Evolutionary conservation across 2,329 filamentous ascomycete genomes (phyloP).

Genomic region (Alternaria brassicicola): DNA sequence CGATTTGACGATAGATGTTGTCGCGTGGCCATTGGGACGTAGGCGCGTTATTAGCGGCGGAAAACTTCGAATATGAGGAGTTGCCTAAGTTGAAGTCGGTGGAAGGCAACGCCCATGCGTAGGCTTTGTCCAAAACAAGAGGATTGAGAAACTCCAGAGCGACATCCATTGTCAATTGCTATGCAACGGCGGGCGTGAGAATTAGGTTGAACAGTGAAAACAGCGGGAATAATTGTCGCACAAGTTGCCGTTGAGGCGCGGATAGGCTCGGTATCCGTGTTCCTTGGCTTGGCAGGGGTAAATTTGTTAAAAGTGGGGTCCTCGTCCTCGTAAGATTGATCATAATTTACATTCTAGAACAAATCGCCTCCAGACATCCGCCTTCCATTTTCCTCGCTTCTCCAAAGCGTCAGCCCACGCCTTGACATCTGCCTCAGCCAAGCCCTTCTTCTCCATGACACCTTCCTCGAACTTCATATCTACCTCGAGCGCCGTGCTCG

Average conservation of each 20-base stretch:
- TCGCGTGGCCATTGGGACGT: slow-evolving; percentile 13
- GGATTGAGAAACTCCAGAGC: slow-evolving; percentile 12
- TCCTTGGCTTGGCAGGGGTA: slow-evolving; percentile 13
- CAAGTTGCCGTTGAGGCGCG: slow-evolving; percentile 4
- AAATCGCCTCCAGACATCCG: slow-evolving; percentile 59
- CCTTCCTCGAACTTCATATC: slow-evolving; percentile 47
- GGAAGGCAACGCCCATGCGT: slow-evolving; percentile 9
- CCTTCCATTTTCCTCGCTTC: slow-evolving; percentile 59
- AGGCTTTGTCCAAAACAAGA: slow-evolving; percentile 14
- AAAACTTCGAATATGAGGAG: slow-evolving; percentile 5
- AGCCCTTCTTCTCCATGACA: slow-evolving; percentile 45
- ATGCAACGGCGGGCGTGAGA: slow-evolving; percentile 9
- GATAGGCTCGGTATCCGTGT: slow-evolving; percentile 4
- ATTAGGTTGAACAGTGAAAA: slow-evolving; percentile 6
- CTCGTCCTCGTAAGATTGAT: background rate
- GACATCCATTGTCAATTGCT: slow-evolving; percentile 9
- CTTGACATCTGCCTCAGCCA: slow-evolving; percentile 51
- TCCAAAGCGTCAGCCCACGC: slow-evolving; percentile 57
- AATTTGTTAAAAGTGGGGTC: slow-evolving; percentile 2
- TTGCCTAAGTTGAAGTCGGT: background rate
- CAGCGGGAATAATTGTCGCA: slow-evolving; percentile 5
- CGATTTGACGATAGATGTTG: slow-evolving; percentile 12
- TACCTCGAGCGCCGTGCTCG: slow-evolving; percentile 53
- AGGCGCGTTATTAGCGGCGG: background rate
- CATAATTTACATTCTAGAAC: background rate